Evolutionary conservation across 1,284 basidiomycete genomes (phyloP).

Genomic region (Neonothopanus nambi): DNA sequence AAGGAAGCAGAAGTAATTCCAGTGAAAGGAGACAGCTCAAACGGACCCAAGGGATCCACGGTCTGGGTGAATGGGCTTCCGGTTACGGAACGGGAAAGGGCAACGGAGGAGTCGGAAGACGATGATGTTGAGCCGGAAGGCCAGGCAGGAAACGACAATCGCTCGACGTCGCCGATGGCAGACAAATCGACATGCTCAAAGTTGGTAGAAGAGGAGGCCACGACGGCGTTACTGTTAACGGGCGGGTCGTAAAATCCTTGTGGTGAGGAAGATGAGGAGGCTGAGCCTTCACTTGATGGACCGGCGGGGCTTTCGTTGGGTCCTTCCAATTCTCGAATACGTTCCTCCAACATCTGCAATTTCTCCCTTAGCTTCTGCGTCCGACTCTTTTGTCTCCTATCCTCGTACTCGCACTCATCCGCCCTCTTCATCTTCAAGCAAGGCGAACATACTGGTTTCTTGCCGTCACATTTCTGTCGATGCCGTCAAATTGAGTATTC

Average conservation of each 20-base stretch:
- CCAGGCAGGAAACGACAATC: conserved; percentile 17
- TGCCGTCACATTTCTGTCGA: conserved; percentile 58
- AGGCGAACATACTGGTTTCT: conserved; percentile 56
- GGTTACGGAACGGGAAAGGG: conserved; percentile 7
- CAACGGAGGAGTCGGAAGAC: conserved; percentile 16
- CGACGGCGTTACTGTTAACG: not conserved
- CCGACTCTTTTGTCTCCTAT: conserved; percentile 59
- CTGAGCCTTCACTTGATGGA: conserved; percentile 25
- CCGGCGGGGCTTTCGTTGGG: conserved; percentile 25
- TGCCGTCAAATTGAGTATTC: conserved; percentile 13
- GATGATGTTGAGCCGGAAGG: conserved; percentile 20
- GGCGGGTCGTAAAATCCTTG: conserved; percentile 8
- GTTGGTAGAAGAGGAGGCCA: conserved; percentile 3
- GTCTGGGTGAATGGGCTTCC: conserved; percentile 11
- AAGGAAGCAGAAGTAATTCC: conserved; percentile 17
- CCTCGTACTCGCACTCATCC: conserved; percentile 60
- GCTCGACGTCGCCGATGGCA: conserved; percentile 2
- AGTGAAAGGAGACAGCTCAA: conserved; percentile 22
- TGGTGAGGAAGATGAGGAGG: conserved; percentile 17
- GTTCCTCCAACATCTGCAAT: conserved; percentile 50
- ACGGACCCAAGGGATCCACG: conserved; percentile 12
- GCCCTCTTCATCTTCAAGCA: conserved; percentile 55
- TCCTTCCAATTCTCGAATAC: conserved; percentile 54
- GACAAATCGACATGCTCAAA: conserved; percentile 12
- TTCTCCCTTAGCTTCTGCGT: conserved; percentile 62